These are phyloP conservation scores for Chaetomium fimeti DNA, from an alignment of 495 filamentous ascomycete genomes.

Conservation along the genomic window DNA sequence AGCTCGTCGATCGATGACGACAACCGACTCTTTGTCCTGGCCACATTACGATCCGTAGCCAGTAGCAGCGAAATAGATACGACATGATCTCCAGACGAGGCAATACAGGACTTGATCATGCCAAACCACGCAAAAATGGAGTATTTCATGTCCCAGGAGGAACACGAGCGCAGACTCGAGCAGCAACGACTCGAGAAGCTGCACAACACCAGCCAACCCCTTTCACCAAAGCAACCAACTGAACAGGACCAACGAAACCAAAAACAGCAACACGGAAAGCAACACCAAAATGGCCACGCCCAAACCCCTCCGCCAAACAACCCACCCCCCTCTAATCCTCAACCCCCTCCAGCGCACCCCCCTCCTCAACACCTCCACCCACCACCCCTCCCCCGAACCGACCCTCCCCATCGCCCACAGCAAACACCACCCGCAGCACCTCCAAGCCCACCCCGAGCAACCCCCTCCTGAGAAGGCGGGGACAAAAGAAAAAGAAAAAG, in stretches of 20 bases:
- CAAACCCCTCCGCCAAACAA: slow-evolving; percentile 10
- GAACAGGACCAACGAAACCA: neutral
- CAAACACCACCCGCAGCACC: slow-evolving; percentile 23
- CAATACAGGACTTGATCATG: neutral
- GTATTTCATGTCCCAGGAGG: slow-evolving; percentile 23
- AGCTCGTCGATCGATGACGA: slow-evolving; percentile 16
- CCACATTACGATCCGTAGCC: neutral
- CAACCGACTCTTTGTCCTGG: neutral
- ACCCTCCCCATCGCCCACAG: slow-evolving; percentile 22
- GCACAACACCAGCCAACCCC: neutral
- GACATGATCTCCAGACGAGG: neutral
- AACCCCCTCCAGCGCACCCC: slow-evolving; percentile 29
- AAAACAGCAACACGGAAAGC: neutral
- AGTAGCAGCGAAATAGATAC: neutral
- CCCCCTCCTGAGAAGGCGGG: neutral
- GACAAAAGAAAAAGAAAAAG: too few species aligned
- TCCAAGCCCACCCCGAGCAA: neutral
- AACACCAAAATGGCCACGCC: neutral
- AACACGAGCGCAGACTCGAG: slow-evolving; percentile 8
- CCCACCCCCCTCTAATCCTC: slow-evolving; percentile 25
- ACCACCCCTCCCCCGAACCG: slow-evolving; percentile 19
- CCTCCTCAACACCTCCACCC: slow-evolving; percentile 25
- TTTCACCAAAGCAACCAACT: neutral
- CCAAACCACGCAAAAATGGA: slow-evolving; percentile 19
- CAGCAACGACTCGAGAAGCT: slow-evolving; percentile 12